Conservation (phyloP, 805 yeast species). For the Candida pseudoglaebosa region DNA sequence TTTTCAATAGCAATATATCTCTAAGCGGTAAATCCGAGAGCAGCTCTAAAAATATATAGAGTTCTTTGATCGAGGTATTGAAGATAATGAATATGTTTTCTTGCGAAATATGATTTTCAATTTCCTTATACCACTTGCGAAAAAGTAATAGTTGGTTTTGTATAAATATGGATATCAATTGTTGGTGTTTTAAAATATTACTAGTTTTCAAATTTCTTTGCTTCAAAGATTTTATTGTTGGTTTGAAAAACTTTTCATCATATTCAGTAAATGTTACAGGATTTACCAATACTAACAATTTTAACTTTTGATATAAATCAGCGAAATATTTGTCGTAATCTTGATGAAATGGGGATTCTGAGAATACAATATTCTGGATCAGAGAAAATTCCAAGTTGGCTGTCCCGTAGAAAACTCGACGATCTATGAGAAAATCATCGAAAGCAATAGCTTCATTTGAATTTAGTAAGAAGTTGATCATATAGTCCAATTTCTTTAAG, state of each 20-base stretch:
- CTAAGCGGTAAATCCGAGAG: slow-evolving; percentile 5
- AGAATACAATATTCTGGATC: neutral
- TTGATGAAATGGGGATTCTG: neutral
- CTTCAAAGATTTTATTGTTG: slow-evolving; percentile 1
- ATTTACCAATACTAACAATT: neutral
- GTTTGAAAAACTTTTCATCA: slow-evolving; percentile 3
- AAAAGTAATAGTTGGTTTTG: neutral
- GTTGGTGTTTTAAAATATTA: neutral
- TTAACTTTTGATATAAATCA: neutral
- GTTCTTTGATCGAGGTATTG: slow-evolving; percentile 2
- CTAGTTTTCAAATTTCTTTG: neutral
- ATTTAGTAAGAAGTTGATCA: neutral
- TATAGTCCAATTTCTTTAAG: slow-evolving; percentile 2
- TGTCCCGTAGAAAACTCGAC: neutral
- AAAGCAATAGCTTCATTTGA: neutral
- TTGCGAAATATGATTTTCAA: neutral
- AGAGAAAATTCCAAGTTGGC: neutral
- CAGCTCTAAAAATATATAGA: slow-evolving; percentile 2
- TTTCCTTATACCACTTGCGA: slow-evolving; percentile 1
- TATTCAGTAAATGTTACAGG: slow-evolving; percentile 1
- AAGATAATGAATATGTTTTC: slow-evolving; percentile 3
- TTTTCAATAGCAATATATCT: slow-evolving; percentile 7
- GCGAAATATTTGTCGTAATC: slow-evolving; percentile 1
- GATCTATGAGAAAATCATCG: neutral
- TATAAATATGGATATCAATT: slow-evolving; percentile 2